phyloP scores from a whole-genome alignment of 768 basidiomycete species.

The Lentinula lateritia region DNA sequence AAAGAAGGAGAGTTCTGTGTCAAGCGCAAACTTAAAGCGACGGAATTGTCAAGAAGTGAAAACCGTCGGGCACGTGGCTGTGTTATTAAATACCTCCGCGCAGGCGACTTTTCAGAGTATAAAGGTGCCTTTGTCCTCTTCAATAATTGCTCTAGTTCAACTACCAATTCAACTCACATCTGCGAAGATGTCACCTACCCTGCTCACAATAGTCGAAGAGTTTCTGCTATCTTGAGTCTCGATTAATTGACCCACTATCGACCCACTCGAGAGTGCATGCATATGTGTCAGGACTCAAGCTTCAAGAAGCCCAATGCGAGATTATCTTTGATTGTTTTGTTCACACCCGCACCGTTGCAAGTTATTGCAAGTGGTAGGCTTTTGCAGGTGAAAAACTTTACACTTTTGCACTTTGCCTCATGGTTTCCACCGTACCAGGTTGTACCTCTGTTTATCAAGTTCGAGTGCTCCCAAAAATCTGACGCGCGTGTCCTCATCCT shows the following conservation, averaged over 20 bases:
- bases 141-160: too few relatives aligned
- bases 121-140: too few relatives aligned
- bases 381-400: background rate
- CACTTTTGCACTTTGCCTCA: background rate
- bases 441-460: background rate
- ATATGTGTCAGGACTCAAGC: too few relatives aligned
- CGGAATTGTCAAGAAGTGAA: background rate
- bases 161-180: too few relatives aligned
- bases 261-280: too few relatives aligned
- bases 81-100: background rate
- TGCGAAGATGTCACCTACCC: too few relatives aligned
- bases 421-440: background rate
- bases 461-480: background rate
- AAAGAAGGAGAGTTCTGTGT: background rate
- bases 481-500: background rate
- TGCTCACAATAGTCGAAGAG: too few relatives aligned
- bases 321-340: background rate
- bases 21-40: background rate
- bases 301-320: too few relatives aligned
- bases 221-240: background rate
- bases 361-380: background rate
- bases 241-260: background rate
- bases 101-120: background rate
- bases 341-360: background rate
- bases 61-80: background rate